Percentiles rank a stretch among this genome's conserved stretches.
These are phyloP conservation scores for Ascodesmis nigricans DNA, from an alignment of 495 filamentous ascomycete genomes.

Conservation along the genomic window DNA sequence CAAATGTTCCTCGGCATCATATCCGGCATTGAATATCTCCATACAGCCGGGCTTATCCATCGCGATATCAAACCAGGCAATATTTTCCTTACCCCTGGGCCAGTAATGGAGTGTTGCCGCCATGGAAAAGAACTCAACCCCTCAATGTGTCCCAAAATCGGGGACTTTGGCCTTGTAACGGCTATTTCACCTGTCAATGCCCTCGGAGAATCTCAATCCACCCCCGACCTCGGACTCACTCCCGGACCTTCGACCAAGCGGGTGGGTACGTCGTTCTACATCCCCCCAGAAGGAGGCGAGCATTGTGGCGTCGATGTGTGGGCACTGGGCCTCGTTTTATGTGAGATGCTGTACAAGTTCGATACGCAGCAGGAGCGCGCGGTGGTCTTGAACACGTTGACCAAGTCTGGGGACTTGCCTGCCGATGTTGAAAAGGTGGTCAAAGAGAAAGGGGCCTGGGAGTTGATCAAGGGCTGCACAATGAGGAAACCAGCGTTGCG, in stretches of 20 bases:
- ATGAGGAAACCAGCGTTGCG: no score
- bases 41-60: conserved; percentile 73
- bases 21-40: conserved; percentile 70
- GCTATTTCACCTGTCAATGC: conserved; percentile 1
- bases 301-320: conserved; percentile 26
- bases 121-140: conserved; percentile 60
- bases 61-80: conserved; percentile 99
- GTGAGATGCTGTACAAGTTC: no score
- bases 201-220: not conserved
- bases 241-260: not conserved
- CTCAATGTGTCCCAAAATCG: conserved; percentile 31
- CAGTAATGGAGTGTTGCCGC: conserved; percentile 1
- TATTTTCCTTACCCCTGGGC: conserved; percentile 63
- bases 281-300: conserved; percentile 1
- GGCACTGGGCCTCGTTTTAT: conserved; percentile 29
- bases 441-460: no score
- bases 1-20: conserved; percentile 35
- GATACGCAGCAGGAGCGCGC: no score
- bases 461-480: no score
- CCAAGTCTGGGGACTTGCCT: no score
- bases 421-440: no score
- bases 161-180: conserved; percentile 34
- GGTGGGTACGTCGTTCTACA: not conserved
- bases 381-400: no score
- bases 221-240: no score